A percentile compares a stretch with the other conserved stretches of the same genome.
Conservation (phyloP, 768 basidiomycete species). For the Tulasnella sp. region DNA sequence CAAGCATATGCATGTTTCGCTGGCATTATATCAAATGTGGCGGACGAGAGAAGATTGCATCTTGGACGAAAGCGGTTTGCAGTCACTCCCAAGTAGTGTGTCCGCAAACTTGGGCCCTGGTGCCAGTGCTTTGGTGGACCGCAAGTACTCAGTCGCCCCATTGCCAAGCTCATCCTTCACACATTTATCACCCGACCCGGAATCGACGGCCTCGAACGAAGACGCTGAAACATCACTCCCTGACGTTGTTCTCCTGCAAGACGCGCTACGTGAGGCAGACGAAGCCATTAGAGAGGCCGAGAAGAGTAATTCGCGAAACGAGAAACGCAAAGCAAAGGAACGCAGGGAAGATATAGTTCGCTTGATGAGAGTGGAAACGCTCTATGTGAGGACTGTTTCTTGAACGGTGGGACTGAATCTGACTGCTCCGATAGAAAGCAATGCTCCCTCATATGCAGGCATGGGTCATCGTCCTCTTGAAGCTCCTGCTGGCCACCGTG, state of each 20-base stretch:
- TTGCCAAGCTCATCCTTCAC: constrained; percentile 13
- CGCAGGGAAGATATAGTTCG: constrained; percentile 75
- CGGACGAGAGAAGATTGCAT: constrained; percentile 91
- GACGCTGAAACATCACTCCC: constrained; percentile 38
- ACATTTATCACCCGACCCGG: not conserved
- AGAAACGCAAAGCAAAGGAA: constrained; percentile 57
- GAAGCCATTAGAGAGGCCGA: constrained; percentile 42
- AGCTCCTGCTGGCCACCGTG: constrained; percentile 86
- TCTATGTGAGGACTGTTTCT: constrained; percentile 60
- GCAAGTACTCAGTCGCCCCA: constrained; percentile 13
- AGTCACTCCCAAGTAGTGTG: constrained; percentile 6
- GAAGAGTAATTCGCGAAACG: constrained; percentile 35
- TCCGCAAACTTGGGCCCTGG: constrained; percentile 18
- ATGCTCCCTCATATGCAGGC: constrained; percentile 77
- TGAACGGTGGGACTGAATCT: not conserved
- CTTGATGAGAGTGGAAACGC: constrained; percentile 80
- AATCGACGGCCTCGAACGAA: not conserved
- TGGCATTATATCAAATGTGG: constrained; percentile 91
- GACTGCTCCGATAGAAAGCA: constrained; percentile 48
- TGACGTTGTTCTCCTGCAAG: constrained; percentile 62
- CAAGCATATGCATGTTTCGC: constrained; percentile 81
- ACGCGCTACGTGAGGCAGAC: constrained; percentile 63
- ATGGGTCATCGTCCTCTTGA: constrained; percentile 89
- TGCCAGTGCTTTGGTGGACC: constrained; percentile 8
- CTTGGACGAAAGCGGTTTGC: constrained; percentile 81